phyloP scores from a whole-genome alignment of 139 green algal genomes.

The Tetradesmus obliquus region DNA sequence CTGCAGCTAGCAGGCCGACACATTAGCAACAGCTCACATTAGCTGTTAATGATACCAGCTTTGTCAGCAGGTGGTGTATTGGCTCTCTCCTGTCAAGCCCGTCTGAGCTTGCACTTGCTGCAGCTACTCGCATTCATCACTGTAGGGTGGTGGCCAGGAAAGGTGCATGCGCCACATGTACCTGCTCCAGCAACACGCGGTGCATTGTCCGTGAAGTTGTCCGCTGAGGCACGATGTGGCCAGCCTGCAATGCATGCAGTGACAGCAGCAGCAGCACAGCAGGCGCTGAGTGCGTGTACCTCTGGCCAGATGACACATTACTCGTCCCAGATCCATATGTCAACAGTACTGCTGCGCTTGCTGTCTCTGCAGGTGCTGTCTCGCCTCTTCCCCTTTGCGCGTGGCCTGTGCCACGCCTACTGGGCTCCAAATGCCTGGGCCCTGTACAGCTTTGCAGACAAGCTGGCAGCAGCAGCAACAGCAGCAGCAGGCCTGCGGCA shows the following conservation, averaged over 20 bases:
- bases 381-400: constrained; percentile 93
- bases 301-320: too few species aligned
- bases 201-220: too few species aligned
- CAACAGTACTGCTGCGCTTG: not conserved
- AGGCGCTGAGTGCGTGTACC: too few species aligned
- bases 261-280: not conserved
- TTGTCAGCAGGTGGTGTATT: not conserved
- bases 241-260: not conserved
- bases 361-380: constrained; percentile 59
- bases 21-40: too few species aligned
- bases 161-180: too few species aligned
- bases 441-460: constrained; percentile 89
- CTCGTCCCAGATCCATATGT: not conserved
- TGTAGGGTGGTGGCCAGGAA: too few species aligned
- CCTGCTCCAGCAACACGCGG: too few species aligned
- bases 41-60: not conserved
- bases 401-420: constrained; percentile 94
- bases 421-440: constrained; percentile 98
- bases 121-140: too few species aligned
- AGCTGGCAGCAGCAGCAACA: constrained; percentile 60
- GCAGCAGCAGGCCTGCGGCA: constrained; percentile 35
- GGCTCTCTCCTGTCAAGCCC: too few species aligned
- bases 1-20: too few species aligned
- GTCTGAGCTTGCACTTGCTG: too few species aligned
- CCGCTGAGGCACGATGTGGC: not conserved